Percentiles rank a stretch among this genome's conserved stretches.
Conservation (phyloP, 2,329 filamentous ascomycete species). For the Pestalotiopsis fici region DNA sequence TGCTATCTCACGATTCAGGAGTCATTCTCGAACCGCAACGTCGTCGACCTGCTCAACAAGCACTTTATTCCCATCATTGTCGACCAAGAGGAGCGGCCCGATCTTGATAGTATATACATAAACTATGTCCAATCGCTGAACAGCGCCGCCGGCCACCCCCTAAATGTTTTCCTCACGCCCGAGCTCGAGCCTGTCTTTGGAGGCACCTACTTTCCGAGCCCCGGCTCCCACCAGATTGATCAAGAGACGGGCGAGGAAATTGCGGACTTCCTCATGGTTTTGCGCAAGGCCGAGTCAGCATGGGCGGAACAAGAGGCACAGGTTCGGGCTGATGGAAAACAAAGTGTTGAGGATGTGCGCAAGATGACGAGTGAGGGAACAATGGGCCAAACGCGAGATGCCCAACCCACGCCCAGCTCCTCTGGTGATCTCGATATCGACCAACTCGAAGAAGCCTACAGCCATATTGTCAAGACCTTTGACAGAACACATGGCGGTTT, state of each 20-base stretch:
- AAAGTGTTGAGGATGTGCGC: constrained; percentile 77
- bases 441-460: constrained; percentile 85
- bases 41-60: constrained; percentile 81
- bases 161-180: constrained; percentile 96
- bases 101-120: constrained; percentile 96
- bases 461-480: constrained; percentile 78
- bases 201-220: constrained; percentile 92
- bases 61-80: constrained; percentile 90
- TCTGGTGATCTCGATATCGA: constrained; percentile 71
- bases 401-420: neutral
- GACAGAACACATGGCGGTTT: constrained; percentile 82
- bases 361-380: constrained; percentile 90
- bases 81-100: constrained; percentile 90
- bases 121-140: constrained; percentile 96
- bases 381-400: constrained; percentile 41
- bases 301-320: constrained; percentile 86
- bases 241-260: constrained; percentile 56
- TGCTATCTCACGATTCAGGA: constrained; percentile 92
- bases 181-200: constrained; percentile 93
- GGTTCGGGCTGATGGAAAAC: constrained; percentile 80
- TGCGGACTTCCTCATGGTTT: constrained; percentile 79
- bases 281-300: constrained; percentile 72
- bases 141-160: constrained; percentile 86
- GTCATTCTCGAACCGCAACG: constrained; percentile 81
- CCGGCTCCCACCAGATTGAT: constrained; percentile 55